phyloP scores from a whole-genome alignment of 768 basidiomycete species.

The Artomyces pyxidatus region DNA sequence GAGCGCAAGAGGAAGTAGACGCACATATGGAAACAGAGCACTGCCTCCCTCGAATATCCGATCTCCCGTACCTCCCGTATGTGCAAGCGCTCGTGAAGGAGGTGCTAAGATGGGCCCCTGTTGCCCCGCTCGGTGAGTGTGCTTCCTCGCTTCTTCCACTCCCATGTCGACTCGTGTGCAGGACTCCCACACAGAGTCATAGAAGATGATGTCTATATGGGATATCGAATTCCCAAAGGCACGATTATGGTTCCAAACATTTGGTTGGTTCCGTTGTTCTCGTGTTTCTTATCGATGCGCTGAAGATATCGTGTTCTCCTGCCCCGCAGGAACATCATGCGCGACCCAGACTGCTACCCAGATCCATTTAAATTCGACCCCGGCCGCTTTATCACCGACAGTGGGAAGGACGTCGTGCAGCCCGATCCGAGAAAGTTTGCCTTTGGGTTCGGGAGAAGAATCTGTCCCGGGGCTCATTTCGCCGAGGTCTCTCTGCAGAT shows the following conservation, averaged over 20 bases:
- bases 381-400: neutral
- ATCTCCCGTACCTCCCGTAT: conserved; percentile 14
- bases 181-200: conserved; percentile 1
- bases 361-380: neutral
- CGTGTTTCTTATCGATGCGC: neutral
- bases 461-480: neutral
- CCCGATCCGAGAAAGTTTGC: neutral
- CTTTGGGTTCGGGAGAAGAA: neutral
- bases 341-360: neutral
- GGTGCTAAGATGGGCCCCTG: conserved; percentile 12
- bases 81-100: conserved; percentile 12
- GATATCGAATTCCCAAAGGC: conserved; percentile 11
- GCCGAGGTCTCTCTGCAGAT: neutral
- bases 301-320: neutral
- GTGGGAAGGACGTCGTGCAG: neutral
- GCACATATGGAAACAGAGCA: neutral
- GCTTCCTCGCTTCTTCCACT: neutral
- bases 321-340: neutral
- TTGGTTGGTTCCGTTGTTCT: conserved; percentile 3
- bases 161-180: neutral
- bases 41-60: conserved; percentile 5
- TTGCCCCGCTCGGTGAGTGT: conserved; percentile 8
- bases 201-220: conserved; percentile 7
- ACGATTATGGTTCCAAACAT: conserved; percentile 11
- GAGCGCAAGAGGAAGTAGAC: conserved; percentile 6